These are phyloP conservation scores for Ustilago cynodontis DNA, from an alignment of 1,284 basidiomycete genomes.

Conservation along the genomic window DNA sequence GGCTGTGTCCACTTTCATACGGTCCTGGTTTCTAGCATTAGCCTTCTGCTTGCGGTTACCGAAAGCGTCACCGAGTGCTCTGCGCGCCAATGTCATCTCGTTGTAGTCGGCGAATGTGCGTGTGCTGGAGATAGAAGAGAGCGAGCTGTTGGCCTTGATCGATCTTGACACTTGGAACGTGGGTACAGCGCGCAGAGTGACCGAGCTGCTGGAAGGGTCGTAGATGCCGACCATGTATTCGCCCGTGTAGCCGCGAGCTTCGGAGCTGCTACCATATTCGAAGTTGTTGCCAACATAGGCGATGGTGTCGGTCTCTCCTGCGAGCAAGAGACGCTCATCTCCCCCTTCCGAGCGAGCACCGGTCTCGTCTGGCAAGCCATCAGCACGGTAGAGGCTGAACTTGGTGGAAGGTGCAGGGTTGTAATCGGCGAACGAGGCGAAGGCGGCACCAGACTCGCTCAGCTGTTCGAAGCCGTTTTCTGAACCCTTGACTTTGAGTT, in stretches of 20 bases:
- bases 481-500: conserved; percentile 27
- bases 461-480: conserved; percentile 22
- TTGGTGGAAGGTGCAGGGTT: conserved; percentile 44
- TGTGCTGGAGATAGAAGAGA: conserved; percentile 53
- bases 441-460: conserved; percentile 39
- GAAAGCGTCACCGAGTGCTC: conserved; percentile 66
- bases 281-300: conserved; percentile 62
- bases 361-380: conserved; percentile 45
- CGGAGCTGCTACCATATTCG: conserved; percentile 51
- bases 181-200: conserved; percentile 64
- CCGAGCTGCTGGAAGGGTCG: conserved; percentile 56
- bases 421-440: conserved; percentile 53
- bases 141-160: conserved; percentile 58
- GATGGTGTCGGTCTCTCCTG: conserved; percentile 61
- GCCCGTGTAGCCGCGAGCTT: conserved; percentile 62
- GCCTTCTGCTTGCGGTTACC: conserved; percentile 68
- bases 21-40: conserved; percentile 63
- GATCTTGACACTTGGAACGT: conserved; percentile 61
- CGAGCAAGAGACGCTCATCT: conserved; percentile 57
- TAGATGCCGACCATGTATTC: conserved; percentile 67
- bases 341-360: conserved; percentile 20
- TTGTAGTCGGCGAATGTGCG: conserved; percentile 49
- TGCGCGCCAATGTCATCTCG: conserved; percentile 54
- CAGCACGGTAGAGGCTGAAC: conserved; percentile 51
- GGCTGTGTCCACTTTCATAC: conserved; percentile 68